phyloP scores from a whole-genome alignment of 192 early-diverging fungal species.

The Backusella mclennaniae region DNA sequence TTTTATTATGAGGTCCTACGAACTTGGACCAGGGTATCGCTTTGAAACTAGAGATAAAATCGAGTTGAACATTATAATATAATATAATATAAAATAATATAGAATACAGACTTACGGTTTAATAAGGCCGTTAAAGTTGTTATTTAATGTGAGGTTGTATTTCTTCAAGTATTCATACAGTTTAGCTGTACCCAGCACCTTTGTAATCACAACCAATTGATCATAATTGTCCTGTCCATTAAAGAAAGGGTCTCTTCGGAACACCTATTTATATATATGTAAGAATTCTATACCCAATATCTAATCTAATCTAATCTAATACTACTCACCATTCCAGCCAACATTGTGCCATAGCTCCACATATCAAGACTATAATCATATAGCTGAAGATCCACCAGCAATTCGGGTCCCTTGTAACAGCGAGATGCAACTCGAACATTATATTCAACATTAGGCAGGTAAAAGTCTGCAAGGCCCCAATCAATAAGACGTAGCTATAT shows the following conservation, averaged over 20 bases:
- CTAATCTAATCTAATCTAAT: no score
- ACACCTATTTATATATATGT: conserved; percentile 63
- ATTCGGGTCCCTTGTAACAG: conserved; percentile 98
- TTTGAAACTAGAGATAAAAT: conserved; percentile 35
- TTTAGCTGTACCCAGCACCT: conserved; percentile 94
- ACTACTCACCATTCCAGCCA: conserved; percentile 92
- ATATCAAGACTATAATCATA: conserved; percentile 99
- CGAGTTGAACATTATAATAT: background rate
- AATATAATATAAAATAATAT: conserved; percentile 11
- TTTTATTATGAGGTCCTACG: conserved; percentile 79
- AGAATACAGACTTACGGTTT: conserved; percentile 38
- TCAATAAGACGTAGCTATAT: conserved; percentile 88
- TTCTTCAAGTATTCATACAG: conserved; percentile 90
- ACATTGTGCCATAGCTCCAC: conserved; percentile 99
- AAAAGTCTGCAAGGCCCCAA: conserved; percentile 99
- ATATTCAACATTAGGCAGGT: conserved; percentile 93
- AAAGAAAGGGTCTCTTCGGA: conserved; percentile 99
- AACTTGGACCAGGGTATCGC: conserved; percentile 87
- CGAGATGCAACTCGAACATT: conserved; percentile 98
- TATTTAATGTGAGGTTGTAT: conserved; percentile 89
- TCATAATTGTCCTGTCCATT: conserved; percentile 98
- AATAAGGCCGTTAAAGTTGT: conserved; percentile 87
- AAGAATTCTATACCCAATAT: background rate
- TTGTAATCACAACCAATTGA: conserved; percentile 97
- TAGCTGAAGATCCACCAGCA: conserved; percentile 95